A percentile compares a stretch with the other conserved stretches of the same genome.
phyloP scores from a whole-genome alignment of 2,329 filamentous ascomycete genomes.

The Sclerotinia trifoliorum region DNA sequence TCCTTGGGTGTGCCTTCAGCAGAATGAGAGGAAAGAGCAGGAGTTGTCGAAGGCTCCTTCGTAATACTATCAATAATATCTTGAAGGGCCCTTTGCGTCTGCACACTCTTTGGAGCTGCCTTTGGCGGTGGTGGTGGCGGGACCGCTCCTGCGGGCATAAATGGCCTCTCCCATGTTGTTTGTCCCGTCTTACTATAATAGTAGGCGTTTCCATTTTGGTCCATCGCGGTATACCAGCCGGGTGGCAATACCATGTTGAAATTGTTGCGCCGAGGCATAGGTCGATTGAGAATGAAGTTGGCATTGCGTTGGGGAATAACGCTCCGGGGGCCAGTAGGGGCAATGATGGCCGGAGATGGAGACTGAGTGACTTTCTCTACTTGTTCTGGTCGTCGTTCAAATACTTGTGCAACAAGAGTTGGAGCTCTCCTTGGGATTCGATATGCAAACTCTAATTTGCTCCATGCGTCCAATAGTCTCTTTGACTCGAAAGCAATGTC shows the following conservation, averaged over 20 bases:
- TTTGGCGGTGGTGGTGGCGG: constrained; percentile 53
- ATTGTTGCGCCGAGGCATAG: constrained; percentile 57
- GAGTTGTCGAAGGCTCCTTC: constrained; percentile 52
- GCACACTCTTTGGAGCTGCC: constrained; percentile 44
- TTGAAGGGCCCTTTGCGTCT: constrained; percentile 71
- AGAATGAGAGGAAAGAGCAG: constrained; percentile 62
- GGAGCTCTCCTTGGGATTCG: constrained; percentile 79
- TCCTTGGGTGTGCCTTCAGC: constrained; percentile 51
- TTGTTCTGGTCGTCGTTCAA: constrained; percentile 63
- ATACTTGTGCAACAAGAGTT: constrained; percentile 42
- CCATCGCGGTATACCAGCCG: constrained; percentile 82
- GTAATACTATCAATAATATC: constrained; percentile 85
- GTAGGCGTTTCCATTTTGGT: constrained; percentile 70
- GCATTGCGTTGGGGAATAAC: constrained; percentile 55
- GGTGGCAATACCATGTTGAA: constrained; percentile 61
- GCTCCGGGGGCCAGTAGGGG: constrained; percentile 50
- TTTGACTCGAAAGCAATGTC: constrained; percentile 70
- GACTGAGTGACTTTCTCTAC: constrained; percentile 46
- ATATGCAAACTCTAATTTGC: constrained; percentile 84
- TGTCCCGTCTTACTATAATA: constrained; percentile 79
- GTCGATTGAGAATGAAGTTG: constrained; percentile 51
- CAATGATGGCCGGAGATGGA: constrained; percentile 34
- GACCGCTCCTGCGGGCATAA: constrained; percentile 60
- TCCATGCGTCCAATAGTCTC: constrained; percentile 78
- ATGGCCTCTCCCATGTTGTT: constrained; percentile 81